phyloP scores from a whole-genome alignment of 306 rosid species.

The Prunus mongolica region DNA sequence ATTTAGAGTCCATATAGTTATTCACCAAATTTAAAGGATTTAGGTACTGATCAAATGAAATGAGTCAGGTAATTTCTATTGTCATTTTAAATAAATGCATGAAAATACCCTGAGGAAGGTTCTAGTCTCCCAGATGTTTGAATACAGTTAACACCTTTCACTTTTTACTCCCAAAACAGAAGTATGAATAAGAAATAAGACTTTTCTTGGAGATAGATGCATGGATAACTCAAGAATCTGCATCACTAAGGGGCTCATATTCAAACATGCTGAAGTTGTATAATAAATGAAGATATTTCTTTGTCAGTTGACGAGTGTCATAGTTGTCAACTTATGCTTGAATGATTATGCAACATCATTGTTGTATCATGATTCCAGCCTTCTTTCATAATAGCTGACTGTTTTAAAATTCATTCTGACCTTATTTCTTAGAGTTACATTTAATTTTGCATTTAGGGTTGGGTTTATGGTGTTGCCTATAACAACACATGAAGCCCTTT shows the following conservation, averaged over 20 bases:
- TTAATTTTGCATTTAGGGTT: slow-evolving; percentile 7
- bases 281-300: neutral
- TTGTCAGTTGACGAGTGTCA: neutral
- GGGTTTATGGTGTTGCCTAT: slow-evolving; percentile 5
- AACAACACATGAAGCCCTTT: slow-evolving; percentile 5
- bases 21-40: neutral
- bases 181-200: neutral
- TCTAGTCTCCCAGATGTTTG: neutral
- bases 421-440: neutral
- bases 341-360: neutral
- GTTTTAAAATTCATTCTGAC: neutral
- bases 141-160: neutral
- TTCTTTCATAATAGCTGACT: neutral
- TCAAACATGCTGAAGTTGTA: neutral
- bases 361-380: neutral
- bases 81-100: neutral
- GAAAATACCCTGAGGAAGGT: neutral
- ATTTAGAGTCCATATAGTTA: neutral
- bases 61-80: neutral
- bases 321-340: neutral
- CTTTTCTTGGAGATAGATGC: neutral
- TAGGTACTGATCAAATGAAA: neutral
- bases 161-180: neutral
- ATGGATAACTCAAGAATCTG: neutral
- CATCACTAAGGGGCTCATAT: neutral